Conservation (phyloP, 257 asterid species). For the Osmanthus fragrans region DNA sequence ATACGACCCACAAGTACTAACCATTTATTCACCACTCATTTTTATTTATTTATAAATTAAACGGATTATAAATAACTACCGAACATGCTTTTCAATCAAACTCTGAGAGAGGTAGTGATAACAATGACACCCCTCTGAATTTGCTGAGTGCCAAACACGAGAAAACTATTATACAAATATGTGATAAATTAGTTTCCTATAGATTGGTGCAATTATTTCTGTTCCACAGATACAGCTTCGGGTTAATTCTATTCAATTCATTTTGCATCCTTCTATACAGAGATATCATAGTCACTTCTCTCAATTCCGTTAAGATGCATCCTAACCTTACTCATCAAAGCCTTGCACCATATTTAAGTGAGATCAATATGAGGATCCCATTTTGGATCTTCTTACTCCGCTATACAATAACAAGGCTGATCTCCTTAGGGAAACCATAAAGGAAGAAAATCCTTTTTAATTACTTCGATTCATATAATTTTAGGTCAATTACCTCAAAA, state of each 20-base stretch:
- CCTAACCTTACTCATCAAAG: neutral
- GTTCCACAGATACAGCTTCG: neutral
- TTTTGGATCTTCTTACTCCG: neutral
- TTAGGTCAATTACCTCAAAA: neutral
- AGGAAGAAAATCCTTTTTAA: neutral
- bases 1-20: too few relatives aligned
- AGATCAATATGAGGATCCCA: neutral
- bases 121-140: neutral
- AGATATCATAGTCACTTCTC: neutral
- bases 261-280: neutral
- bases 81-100: neutral
- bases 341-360: neutral
- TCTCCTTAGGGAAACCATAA: neutral
- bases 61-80: neutral
- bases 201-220: neutral
- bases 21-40: too few relatives aligned
- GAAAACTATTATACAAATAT: neutral
- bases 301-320: neutral
- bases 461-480: neutral
- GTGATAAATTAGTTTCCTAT: neutral
- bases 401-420: neutral
- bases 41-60: too few relatives aligned
- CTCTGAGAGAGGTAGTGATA: neutral
- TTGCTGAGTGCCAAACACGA: neutral
- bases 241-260: neutral